Percentiles rank a stretch among this genome's conserved stretches.
phyloP scores from a whole-genome alignment of 768 basidiomycete species.

The Sistotremastrum suecicum region DNA sequence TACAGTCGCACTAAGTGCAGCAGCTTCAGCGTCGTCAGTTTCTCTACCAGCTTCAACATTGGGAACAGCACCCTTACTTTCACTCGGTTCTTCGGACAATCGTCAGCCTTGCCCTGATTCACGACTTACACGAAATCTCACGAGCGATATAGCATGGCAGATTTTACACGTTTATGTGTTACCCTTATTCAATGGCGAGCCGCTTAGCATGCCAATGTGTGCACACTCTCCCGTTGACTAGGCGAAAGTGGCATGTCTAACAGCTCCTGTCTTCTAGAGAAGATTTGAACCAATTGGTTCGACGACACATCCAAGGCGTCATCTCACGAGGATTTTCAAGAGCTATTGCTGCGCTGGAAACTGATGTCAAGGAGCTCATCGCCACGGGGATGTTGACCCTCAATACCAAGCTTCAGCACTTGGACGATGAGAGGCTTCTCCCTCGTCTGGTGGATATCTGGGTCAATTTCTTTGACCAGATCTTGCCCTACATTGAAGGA shows the following conservation, averaged over 20 bases:
- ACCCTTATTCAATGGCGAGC: constrained; percentile 85
- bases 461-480: constrained; percentile 88
- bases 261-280: constrained; percentile 36
- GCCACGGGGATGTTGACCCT: constrained; percentile 85
- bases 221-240: constrained; percentile 11
- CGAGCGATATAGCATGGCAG: constrained; percentile 62
- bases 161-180: constrained; percentile 76
- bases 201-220: constrained; percentile 71
- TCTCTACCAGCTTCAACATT: too few species aligned
- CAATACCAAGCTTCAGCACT: constrained; percentile 62
- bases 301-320: constrained; percentile 59
- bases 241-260: constrained; percentile 5
- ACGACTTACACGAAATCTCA: too few species aligned
- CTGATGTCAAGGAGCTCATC: constrained; percentile 73
- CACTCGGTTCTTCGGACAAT: too few species aligned
- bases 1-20: too few species aligned
- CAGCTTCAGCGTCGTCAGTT: too few species aligned
- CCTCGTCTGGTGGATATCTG: constrained; percentile 74
- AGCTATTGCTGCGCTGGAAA: constrained; percentile 58
- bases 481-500: constrained; percentile 78
- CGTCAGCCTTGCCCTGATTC: too few species aligned
- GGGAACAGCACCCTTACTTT: too few species aligned
- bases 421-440: constrained; percentile 70
- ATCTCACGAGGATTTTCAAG: constrained; percentile 62
- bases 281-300: constrained; percentile 74